Evolutionary conservation across 2,329 filamentous ascomycete species (phyloP).

Genomic region (Myrmaecium sp.): DNA sequence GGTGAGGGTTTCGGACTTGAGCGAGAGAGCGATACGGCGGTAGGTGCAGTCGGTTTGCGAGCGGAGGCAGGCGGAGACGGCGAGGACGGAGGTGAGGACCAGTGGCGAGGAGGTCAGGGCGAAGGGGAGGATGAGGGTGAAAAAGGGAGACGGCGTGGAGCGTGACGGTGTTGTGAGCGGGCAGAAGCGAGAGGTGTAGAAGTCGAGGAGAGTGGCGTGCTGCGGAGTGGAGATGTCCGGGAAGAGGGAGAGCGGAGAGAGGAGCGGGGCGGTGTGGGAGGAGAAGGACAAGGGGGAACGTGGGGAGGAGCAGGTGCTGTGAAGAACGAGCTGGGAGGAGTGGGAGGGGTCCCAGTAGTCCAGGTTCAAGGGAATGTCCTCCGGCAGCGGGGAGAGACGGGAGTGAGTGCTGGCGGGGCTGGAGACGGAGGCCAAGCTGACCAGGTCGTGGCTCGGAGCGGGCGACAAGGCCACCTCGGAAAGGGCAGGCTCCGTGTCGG

Average conservation of each 20-base stretch:
- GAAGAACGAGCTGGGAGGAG: no score
- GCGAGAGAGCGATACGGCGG: constrained; percentile 16
- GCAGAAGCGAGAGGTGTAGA: constrained; percentile 24
- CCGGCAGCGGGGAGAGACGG: no score
- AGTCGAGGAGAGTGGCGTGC: constrained; percentile 19
- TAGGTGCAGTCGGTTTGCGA: constrained; percentile 16
- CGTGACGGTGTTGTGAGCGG: constrained; percentile 23
- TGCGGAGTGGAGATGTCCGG: constrained; percentile 14
- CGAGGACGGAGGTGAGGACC: constrained; percentile 21
- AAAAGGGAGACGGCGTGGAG: constrained; percentile 19
- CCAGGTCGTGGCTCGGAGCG: no score
- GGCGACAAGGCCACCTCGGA: no score
- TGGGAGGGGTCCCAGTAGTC: no score
- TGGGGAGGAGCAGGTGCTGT: no score
- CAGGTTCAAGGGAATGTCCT: no score
- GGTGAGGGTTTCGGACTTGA: constrained; percentile 21
- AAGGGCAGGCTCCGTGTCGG: no score
- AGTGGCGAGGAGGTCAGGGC: constrained; percentile 20
- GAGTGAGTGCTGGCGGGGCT: no score
- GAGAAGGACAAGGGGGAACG: no score
- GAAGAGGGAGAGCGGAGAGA: no score
- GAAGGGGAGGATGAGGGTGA: constrained; percentile 22
- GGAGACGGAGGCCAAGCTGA: no score
- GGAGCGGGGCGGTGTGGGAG: constrained; percentile 3
- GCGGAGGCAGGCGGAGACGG: constrained; percentile 22